Conservation (phyloP, 306 rosid species). For the Vigna nakashimae region DNA sequence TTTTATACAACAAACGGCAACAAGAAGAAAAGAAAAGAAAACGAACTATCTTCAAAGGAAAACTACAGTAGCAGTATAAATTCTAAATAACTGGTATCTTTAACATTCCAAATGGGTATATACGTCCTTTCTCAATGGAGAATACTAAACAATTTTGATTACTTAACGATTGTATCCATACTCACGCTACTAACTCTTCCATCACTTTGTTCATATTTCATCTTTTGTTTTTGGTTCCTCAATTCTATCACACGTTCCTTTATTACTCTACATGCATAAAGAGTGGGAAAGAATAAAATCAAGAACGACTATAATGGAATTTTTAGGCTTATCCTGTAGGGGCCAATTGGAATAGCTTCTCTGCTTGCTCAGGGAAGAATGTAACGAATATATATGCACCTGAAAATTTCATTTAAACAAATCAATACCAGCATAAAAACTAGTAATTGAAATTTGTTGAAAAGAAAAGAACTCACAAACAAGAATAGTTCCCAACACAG, state of each 20-base stretch:
- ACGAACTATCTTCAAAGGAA: conserved; percentile 2
- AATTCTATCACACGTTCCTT: conserved; percentile 32
- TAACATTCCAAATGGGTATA: conserved; percentile 24
- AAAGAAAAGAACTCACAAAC: conserved; percentile 68
- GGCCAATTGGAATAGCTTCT: conserved; percentile 71
- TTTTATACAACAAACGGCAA: neutral
- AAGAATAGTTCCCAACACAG: conserved; percentile 90
- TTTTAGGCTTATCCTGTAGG: conserved; percentile 56
- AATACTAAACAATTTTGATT: conserved; percentile 25
- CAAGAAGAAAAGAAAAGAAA: neutral
- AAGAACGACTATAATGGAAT: conserved; percentile 6
- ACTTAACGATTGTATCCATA: conserved; percentile 8
- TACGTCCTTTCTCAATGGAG: conserved; percentile 23
- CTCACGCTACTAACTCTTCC: conserved; percentile 36
- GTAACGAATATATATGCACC: conserved; percentile 90
- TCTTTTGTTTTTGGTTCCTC: conserved; percentile 27
- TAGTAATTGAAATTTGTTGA: neutral
- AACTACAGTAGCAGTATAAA: conserved; percentile 15
- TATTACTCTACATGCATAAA: conserved; percentile 41
- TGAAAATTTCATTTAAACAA: conserved; percentile 47
- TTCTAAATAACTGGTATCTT: conserved; percentile 28
- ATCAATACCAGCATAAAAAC: conserved; percentile 33
- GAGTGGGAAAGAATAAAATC: conserved; percentile 6
- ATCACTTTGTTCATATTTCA: conserved; percentile 32
- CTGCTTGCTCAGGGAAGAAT: conserved; percentile 97